phyloP scores from a whole-genome alignment of 176 grass and related monocot genomes.

The Triticum turgidum region DNA sequence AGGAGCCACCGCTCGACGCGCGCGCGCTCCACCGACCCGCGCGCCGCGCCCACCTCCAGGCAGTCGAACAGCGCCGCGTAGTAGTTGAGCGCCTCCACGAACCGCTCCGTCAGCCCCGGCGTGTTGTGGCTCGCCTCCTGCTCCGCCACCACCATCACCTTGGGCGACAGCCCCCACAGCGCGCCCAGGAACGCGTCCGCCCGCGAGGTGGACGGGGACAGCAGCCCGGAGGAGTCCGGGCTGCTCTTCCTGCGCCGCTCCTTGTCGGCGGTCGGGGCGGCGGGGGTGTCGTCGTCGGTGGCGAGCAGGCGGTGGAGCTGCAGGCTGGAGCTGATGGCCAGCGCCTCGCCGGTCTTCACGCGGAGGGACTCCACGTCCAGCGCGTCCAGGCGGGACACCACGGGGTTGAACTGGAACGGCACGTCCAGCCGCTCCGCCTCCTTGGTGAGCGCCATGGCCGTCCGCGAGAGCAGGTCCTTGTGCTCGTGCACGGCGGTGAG shows the following conservation, averaged over 20 bases:
- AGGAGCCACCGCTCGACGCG: constrained; percentile 74
- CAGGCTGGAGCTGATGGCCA: constrained; percentile 74
- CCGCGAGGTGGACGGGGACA: constrained; percentile 40
- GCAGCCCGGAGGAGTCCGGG: constrained; percentile 30
- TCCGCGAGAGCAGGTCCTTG: constrained; percentile 50
- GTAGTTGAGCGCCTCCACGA: constrained; percentile 88
- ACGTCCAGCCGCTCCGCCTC: constrained; percentile 87
- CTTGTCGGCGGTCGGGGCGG: neutral
- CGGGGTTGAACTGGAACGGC: constrained; percentile 90
- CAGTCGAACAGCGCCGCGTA: constrained; percentile 94
- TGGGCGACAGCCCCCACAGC: constrained; percentile 63
- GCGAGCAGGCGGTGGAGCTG: constrained; percentile 71
- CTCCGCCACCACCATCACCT: constrained; percentile 67
- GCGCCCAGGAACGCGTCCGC: constrained; percentile 58
- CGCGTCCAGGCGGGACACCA: constrained; percentile 46
- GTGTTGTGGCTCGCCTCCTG: constrained; percentile 95
- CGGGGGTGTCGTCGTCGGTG: neutral
- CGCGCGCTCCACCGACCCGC: constrained; percentile 73
- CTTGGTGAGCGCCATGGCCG: constrained; percentile 60
- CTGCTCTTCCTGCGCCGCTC: neutral
- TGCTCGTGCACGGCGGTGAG: constrained; percentile 69
- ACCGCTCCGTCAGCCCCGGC: constrained; percentile 55
- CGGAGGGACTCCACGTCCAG: constrained; percentile 72
- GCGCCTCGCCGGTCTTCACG: constrained; percentile 85
- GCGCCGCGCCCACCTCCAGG: constrained; percentile 63